Percentiles rank a stretch among this genome's conserved stretches.
phyloP scores from a whole-genome alignment of 352 stramenopile genomes.

The Globisporangium barbulae region DNA sequence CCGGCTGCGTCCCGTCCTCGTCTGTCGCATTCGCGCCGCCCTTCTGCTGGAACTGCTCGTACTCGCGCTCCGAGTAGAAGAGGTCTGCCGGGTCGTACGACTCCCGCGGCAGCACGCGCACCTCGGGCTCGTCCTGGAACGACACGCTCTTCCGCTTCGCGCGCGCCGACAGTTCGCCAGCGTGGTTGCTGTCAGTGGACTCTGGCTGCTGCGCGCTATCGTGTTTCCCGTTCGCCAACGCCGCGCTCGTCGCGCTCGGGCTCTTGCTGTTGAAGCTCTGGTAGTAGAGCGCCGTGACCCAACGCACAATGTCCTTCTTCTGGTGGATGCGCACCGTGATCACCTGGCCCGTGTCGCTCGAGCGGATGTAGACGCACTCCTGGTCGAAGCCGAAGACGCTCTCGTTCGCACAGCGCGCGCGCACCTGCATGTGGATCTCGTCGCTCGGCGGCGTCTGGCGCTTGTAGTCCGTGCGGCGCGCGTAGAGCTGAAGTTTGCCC shows the following conservation, averaged over 20 bases:
- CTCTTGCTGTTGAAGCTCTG: slow-evolving; percentile 32
- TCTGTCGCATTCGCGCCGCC: slow-evolving; percentile 6
- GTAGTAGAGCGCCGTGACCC: slow-evolving; percentile 64
- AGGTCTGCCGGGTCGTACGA: slow-evolving; percentile 47
- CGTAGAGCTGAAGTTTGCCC: slow-evolving; percentile 48
- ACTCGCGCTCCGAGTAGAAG: slow-evolving; percentile 56
- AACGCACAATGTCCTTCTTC: slow-evolving; percentile 59
- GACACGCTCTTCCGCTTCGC: slow-evolving; percentile 45
- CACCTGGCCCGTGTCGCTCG: slow-evolving; percentile 33
- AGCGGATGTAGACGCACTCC: slow-evolving; percentile 55
- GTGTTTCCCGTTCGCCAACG: slow-evolving; percentile 8
- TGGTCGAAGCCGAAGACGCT: slow-evolving; percentile 61
- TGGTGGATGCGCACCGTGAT: slow-evolving; percentile 54
- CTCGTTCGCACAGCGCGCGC: slow-evolving; percentile 34
- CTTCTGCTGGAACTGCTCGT: slow-evolving; percentile 49
- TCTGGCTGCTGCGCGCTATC: slow-evolving; percentile 17
- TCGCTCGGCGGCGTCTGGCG: slow-evolving; percentile 42
- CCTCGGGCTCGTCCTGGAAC: slow-evolving; percentile 47
- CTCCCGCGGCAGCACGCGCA: slow-evolving; percentile 40
- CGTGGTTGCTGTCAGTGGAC: background rate
- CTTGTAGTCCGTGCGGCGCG: slow-evolving; percentile 56
- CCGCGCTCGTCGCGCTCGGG: slow-evolving; percentile 3
- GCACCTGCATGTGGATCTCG: slow-evolving; percentile 38
- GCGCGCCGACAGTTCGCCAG: background rate
- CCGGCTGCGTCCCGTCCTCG: slow-evolving; percentile 1